phyloP scores from a whole-genome alignment of 1,139 yeast genomes.

The Yamadazyma aaseri region DNA sequence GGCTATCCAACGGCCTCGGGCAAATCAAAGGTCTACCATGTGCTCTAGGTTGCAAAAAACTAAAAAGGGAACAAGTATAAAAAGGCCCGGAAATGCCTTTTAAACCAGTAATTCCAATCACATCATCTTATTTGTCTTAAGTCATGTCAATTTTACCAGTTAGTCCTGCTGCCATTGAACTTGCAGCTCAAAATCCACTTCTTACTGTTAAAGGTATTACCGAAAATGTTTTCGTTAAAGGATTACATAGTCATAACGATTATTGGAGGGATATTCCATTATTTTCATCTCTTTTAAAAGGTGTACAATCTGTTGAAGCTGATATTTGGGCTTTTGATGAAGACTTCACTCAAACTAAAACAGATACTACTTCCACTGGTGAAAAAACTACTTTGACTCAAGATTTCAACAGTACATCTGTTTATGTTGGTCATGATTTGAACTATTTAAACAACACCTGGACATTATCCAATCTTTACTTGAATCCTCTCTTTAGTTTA shows the following conservation, averaged over 20 bases:
- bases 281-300: conserved; percentile 56
- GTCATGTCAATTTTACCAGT: conserved; percentile 8
- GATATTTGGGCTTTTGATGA: conserved; percentile 59
- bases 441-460: conserved; percentile 40
- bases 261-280: conserved; percentile 68
- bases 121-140: too few relatives aligned
- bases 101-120: too few relatives aligned
- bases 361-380: conserved; percentile 21
- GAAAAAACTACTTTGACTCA: conserved; percentile 16
- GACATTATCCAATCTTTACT: conserved; percentile 51
- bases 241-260: conserved; percentile 73
- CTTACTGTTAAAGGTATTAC: conserved; percentile 36
- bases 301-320: conserved; percentile 66
- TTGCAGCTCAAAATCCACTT: conserved; percentile 4
- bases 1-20: too few relatives aligned
- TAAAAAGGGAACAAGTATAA: too few relatives aligned
- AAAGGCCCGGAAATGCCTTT: too few relatives aligned
- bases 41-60: too few relatives aligned
- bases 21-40: too few relatives aligned
- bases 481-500: conserved; percentile 50
- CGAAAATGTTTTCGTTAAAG: conserved; percentile 47
- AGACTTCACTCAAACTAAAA: conserved; percentile 23
- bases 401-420: conserved; percentile 29
- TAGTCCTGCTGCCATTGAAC: conserved; percentile 5
- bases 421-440: conserved; percentile 67